Conservation (phyloP, 2,329 filamentous ascomycete genomes). For the Botrytis squamosa region DNA sequence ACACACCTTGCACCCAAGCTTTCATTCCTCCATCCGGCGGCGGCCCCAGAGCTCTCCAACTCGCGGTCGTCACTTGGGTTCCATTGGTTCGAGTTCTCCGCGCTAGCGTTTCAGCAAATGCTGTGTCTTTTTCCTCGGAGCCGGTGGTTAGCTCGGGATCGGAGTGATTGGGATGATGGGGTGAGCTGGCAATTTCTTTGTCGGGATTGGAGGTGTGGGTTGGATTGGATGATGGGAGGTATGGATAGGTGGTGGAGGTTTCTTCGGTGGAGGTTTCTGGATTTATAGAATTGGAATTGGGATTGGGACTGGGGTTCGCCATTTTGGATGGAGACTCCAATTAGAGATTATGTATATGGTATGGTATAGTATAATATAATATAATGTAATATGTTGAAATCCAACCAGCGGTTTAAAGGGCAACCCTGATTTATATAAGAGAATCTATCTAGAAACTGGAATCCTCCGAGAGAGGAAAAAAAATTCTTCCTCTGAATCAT, state of each 20-base stretch:
- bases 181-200: neutral
- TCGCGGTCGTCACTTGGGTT: conserved; percentile 32
- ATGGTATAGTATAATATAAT: neutral
- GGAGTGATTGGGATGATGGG: neutral
- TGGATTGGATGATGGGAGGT: neutral
- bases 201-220: neutral
- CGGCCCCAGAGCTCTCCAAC: conserved; percentile 36
- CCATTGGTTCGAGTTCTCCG: conserved; percentile 17
- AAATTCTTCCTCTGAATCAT: neutral
- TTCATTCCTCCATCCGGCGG: conserved; percentile 37
- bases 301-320: neutral
- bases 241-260: neutral
- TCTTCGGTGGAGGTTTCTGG: neutral
- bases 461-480: neutral
- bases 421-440: neutral
- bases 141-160: neutral
- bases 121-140: conserved; percentile 4
- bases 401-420: neutral
- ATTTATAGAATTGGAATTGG: too few species aligned
- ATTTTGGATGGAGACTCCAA: neutral
- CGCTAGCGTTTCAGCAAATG: neutral
- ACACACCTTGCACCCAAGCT: conserved; percentile 37
- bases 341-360: neutral
- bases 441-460: neutral
- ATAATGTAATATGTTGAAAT: neutral